Base-by-base conservation (phyloP, 208 protist genomes). In the Trypanosoma mega region DNA sequence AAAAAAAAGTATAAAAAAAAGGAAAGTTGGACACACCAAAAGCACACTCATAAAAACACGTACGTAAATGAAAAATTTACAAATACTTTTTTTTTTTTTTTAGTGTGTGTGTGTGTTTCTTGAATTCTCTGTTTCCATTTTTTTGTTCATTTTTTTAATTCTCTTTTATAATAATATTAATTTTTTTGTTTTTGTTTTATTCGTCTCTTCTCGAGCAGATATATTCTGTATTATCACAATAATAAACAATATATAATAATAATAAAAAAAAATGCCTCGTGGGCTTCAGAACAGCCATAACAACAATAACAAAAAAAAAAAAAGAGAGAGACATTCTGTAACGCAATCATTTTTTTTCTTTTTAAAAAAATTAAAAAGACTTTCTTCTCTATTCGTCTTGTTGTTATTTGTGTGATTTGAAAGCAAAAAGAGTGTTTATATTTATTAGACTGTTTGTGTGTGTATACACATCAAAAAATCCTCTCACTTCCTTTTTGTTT, bases 111-210 rank as follows among this genome's bases (percentile, higher is more conserved):
- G 3, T 1, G 21, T 21, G 21, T 48, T 23, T 48, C 18, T 6
- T 23, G 21, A 24, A 45, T 57, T 6, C 14, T 8, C 11, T 0
- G 16, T 12, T 43, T 30, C 20, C 26, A 16, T 16, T 23, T 6
- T 43, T 23, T 43, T 16, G 18, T 21, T 21, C 51, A n/a, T 23
- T 29, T 21, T 48, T 49, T 60, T 41, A 23, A 50, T 60, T 34
- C 16, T 49, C 49, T 47, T 49, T 60, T 49, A 23, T 60, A 31
- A 7, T 0, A 18, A 20, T 48, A 18, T 33, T 48, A 31, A 2
- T 49, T 60, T 48, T 60, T 33, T 6, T 18, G 23, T 43, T 29
- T 3, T 48, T 26, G 12, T 9, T 47, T 31, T n/a, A 24, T 47
- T 47, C 18, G 20, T 47, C 31, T 20, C 31, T 16, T 6, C 20